These are phyloP conservation scores for Letharia columbiana DNA, from an alignment of 495 filamentous ascomycete species.

Conservation along the genomic window DNA sequence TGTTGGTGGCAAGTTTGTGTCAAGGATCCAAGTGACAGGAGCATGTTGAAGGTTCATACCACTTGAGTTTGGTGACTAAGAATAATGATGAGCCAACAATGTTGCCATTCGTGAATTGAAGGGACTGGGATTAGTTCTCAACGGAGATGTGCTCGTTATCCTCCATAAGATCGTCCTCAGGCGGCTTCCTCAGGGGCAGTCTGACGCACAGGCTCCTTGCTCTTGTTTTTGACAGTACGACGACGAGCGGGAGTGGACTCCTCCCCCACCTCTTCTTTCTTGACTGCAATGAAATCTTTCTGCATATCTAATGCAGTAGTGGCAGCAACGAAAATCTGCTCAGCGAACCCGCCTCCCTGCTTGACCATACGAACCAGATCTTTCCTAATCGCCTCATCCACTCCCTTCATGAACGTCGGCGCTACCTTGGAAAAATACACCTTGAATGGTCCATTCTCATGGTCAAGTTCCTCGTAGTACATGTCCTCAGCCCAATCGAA, in stretches of 20 bases:
- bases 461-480: conserved; percentile 17
- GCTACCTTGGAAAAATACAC: conserved; percentile 14
- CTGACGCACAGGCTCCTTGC: neutral
- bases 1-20: neutral
- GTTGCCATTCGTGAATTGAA: neutral
- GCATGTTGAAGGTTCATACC: neutral
- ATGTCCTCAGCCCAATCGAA: conserved; percentile 23
- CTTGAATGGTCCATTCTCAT: conserved; percentile 13
- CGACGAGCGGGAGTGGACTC: neutral
- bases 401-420: conserved; percentile 7
- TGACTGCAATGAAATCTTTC: neutral
- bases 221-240: neutral
- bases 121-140: neutral
- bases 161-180: neutral
- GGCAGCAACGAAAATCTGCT: conserved; percentile 14
- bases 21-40: neutral
- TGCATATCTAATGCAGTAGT: conserved; percentile 1
- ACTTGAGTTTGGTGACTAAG: neutral
- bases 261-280: neutral
- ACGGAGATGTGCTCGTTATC: neutral
- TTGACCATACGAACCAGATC: neutral
- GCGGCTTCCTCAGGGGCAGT: neutral
- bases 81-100: neutral
- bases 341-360: conserved; percentile 12
- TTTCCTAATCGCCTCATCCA: neutral